These are phyloP conservation scores for Rhinocladiella mackenziei DNA, from an alignment of 2,329 filamentous ascomycete species.

Conservation along the genomic window DNA sequence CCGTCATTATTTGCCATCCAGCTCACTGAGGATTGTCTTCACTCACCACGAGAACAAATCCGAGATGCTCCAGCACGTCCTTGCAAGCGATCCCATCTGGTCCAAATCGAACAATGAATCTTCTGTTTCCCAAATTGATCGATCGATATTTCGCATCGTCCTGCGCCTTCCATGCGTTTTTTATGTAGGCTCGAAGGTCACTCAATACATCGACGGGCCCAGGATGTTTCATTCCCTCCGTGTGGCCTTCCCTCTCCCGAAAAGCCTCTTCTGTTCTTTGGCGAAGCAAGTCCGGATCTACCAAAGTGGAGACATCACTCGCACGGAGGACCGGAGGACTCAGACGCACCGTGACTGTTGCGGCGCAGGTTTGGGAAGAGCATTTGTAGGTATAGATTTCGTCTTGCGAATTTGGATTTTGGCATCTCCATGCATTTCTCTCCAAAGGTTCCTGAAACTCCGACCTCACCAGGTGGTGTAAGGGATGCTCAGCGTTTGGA, in stretches of 20 bases:
- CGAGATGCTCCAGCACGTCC: slow-evolving; percentile 54
- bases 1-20: no score
- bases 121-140: slow-evolving; percentile 59
- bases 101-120: slow-evolving; percentile 61
- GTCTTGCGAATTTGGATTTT: slow-evolving; percentile 30
- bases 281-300: slow-evolving; percentile 50
- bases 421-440: slow-evolving; percentile 29
- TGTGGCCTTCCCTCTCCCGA: slow-evolving; percentile 19
- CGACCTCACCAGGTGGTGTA: slow-evolving; percentile 59
- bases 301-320: slow-evolving; percentile 50
- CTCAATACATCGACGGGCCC: slow-evolving; percentile 53
- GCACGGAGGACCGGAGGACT: slow-evolving; percentile 50
- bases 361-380: slow-evolving; percentile 55
- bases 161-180: slow-evolving; percentile 52
- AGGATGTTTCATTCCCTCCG: slow-evolving; percentile 49
- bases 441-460: slow-evolving; percentile 24
- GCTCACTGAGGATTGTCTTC: no score
- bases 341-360: slow-evolving; percentile 50
- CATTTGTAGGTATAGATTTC: slow-evolving; percentile 56
- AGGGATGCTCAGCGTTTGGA: slow-evolving; percentile 48
- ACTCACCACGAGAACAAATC: slow-evolving; percentile 51
- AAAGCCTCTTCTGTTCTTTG: slow-evolving; percentile 54
- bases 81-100: slow-evolving; percentile 52
- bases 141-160: slow-evolving; percentile 38
- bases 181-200: slow-evolving; percentile 57